phyloP scores from a whole-genome alignment of 306 rosid genomes.

The Prinsepia uniflora region DNA sequence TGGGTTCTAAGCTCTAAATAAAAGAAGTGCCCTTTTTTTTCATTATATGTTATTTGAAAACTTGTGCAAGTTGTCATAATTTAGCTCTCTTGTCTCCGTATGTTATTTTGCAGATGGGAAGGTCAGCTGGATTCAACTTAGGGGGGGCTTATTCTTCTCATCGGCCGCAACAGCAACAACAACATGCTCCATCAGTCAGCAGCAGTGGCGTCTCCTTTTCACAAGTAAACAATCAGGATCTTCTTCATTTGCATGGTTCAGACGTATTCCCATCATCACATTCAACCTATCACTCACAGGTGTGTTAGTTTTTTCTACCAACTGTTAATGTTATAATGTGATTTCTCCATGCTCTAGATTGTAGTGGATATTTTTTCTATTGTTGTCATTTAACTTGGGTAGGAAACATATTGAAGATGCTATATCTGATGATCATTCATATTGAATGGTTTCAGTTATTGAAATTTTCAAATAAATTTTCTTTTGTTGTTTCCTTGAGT shows the following conservation, averaged over 20 bases:
- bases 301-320: constrained; percentile 24
- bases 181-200: constrained; percentile 81
- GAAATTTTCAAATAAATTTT: background rate
- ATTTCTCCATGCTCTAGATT: background rate
- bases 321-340: background rate
- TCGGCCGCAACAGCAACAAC: constrained; percentile 83
- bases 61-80: background rate
- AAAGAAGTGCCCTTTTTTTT: background rate
- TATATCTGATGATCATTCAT: background rate
- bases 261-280: constrained; percentile 86
- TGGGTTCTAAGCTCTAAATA: constrained; percentile 35
- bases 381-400: background rate
- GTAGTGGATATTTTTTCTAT: background rate
- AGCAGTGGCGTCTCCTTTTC: constrained; percentile 77
- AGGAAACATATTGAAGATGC: background rate
- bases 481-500: background rate
- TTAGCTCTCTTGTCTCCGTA: constrained; percentile 23
- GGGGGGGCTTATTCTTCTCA: constrained; percentile 81
- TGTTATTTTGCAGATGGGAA: constrained; percentile 67
- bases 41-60: background rate
- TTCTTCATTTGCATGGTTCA: constrained; percentile 84
- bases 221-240: constrained; percentile 85
- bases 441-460: background rate
- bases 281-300: constrained; percentile 93
- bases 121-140: constrained; percentile 81